Evolutionary conservation across 2,329 filamentous ascomycete species (phyloP), one percentile per base, ranked within the genome.

Genomic region (Aspergillus tanneri): DNA sequence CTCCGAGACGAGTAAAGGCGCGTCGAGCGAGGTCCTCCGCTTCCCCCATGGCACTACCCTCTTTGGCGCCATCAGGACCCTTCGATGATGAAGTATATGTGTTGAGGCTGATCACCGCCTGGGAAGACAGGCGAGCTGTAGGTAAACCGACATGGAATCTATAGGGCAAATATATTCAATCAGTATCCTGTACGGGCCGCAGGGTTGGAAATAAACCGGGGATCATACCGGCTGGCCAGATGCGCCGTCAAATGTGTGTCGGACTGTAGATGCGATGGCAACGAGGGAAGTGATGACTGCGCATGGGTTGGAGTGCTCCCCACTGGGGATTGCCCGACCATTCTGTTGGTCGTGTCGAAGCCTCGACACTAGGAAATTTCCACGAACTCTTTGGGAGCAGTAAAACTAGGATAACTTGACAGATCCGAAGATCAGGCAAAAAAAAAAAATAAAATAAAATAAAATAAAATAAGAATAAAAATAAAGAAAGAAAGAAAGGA

Each of bases 81-180:
- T 90, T 91, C 46, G 86, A 81, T 0, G 92, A 92, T 9, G 89
- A 88, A 9, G 89, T 92, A 69, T 95, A 97, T 16, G 91, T 99
- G 75, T 99, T 99, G 56, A 99, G 77, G 43, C 88, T 87, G 64
- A 99, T 86, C 59, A 97, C 80, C 40, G 87, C 93, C 67, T 97
- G 91, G 1, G 90, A 95, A 1, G 91, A 96, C 14, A 99, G 82
- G 40, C 84, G 83, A 44, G 93, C 90, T 0, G 91, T 95, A 8
- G 93, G 90, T 50, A 93, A 76, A 45, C 88, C 87, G 44, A 95
- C 87, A 74, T 99, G 93, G 71, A 96, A 99, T 45, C 92, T 90
- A 69, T 82, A 85, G 85, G 7, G 21, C 3, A 10, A 34, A 21
- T 10, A 16, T 3, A 3, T 23, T 4, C 32, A 3, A 18, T 47